Evolutionary conservation across 192 early-diverging fungal species (phyloP).

Genomic region (Coemansia brasiliensis): DNA sequence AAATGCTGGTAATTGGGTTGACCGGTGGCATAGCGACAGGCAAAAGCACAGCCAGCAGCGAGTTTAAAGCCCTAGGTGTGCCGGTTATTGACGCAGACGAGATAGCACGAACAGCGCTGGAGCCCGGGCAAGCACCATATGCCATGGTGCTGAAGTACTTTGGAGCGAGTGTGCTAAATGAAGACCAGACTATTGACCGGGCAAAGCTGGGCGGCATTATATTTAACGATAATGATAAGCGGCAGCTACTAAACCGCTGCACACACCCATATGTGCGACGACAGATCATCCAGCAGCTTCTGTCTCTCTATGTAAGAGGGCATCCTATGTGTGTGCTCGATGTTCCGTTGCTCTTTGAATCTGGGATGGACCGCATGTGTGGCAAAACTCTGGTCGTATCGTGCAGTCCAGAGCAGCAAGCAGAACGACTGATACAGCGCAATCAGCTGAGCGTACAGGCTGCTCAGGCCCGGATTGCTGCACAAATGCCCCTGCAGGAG

Average conservation of each 20-base stretch:
- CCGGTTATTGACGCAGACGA: constrained; percentile 91
- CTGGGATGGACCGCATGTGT: constrained; percentile 72
- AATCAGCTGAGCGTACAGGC: constrained; percentile 61
- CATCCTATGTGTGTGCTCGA: constrained; percentile 78
- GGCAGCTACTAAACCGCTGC: constrained; percentile 74
- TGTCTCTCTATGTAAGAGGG: constrained; percentile 70
- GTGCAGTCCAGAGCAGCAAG: constrained; percentile 74
- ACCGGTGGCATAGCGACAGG: constrained; percentile 95
- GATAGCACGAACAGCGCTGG: constrained; percentile 85
- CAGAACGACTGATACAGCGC: constrained; percentile 69
- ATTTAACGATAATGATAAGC: constrained; percentile 71
- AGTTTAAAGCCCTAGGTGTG: constrained; percentile 57
- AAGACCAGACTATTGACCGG: constrained; percentile 64
- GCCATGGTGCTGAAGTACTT: constrained; percentile 73
- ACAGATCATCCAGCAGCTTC: constrained; percentile 73
- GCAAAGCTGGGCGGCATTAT: constrained; percentile 76
- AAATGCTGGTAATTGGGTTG: constrained; percentile 84
- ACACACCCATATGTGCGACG: constrained; percentile 87
- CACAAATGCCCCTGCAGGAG: constrained; percentile 81
- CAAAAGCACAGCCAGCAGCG: constrained; percentile 82
- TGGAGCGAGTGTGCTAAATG: constrained; percentile 64
- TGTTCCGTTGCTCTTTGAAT: constrained; percentile 91
- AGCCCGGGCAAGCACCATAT: constrained; percentile 73
- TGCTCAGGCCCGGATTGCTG: constrained; percentile 70
- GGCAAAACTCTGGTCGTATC: constrained; percentile 70